These are phyloP conservation scores for Cymbopogon citratus DNA, from an alignment of 176 grass and related monocot species.

Conservation along the genomic window DNA sequence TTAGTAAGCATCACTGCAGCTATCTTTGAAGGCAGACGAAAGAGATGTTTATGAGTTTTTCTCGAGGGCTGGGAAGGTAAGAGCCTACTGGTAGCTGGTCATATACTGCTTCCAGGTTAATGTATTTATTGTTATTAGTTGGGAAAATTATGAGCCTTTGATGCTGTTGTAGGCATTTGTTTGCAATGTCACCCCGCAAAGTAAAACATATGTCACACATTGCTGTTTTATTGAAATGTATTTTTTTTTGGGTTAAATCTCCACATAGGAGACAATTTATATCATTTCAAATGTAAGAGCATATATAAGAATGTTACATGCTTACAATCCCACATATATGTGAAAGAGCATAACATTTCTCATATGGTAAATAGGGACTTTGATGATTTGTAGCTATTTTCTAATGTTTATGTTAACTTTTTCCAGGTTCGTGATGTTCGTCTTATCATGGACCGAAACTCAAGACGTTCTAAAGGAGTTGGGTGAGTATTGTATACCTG, in stretches of 20 bases:
- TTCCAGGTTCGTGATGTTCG: conserved; percentile 94
- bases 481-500: conserved; percentile 48
- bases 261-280: not conserved
- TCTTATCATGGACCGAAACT: conserved; percentile 97
- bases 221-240: not conserved
- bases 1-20: conserved; percentile 38
- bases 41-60: conserved; percentile 98
- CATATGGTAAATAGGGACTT: not conserved
- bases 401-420: conserved; percentile 5
- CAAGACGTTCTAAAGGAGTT: conserved; percentile 95
- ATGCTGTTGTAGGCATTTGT: not conserved
- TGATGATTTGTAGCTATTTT: not conserved
- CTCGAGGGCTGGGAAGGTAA: conserved; percentile 97
- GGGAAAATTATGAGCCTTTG: not conserved
- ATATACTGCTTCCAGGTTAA: not conserved
- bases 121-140: not conserved
- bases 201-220: not conserved
- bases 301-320: not conserved
- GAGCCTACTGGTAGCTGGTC: not conserved
- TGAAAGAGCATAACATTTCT: not conserved
- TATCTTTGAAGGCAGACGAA: conserved; percentile 93
- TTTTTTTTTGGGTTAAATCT: no score
- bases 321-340: not conserved
- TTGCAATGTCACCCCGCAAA: no score
- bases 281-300: not conserved